Conservation (phyloP, 257 asterid genomes). For the Ocimum tenuiflorum region DNA sequence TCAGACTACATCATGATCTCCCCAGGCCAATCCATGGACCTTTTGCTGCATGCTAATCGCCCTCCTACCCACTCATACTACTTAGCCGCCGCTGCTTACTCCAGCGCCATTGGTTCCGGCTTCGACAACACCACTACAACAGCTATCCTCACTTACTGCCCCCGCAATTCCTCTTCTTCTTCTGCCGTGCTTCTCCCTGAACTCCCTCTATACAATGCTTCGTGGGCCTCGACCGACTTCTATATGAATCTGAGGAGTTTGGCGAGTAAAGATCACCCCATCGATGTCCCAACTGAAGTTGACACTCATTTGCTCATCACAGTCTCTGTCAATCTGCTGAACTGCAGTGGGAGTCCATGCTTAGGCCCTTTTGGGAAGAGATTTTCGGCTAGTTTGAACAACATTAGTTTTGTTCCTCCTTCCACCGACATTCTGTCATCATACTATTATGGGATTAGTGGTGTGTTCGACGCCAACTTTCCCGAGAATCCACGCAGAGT, state of each 20-base stretch:
- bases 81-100: constrained; percentile 32
- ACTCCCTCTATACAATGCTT: constrained; percentile 32
- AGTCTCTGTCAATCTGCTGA: constrained; percentile 29
- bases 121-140: constrained; percentile 38
- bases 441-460: constrained; percentile 16
- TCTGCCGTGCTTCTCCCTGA: constrained; percentile 3
- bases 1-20: constrained; percentile 42
- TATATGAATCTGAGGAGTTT: constrained; percentile 29
- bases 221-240: constrained; percentile 24
- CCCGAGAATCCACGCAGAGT: constrained; percentile 30
- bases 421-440: constrained; percentile 29
- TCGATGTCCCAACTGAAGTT: constrained; percentile 19
- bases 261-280: constrained; percentile 10
- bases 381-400: constrained; percentile 47
- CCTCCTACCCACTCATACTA: constrained; percentile 19
- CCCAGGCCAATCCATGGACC: constrained; percentile 43
- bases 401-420: constrained; percentile 35
- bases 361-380: constrained; percentile 39
- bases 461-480: constrained; percentile 28
- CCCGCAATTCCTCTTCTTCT: constrained; percentile 7
- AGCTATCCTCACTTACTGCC: not conserved
- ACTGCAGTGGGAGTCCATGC: constrained; percentile 26
- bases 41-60: constrained; percentile 23
- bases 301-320: constrained; percentile 27
- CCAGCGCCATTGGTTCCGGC: constrained; percentile 39